Conservation (phyloP, 2,329 filamentous ascomycete genomes). For the Chaetomium globosum region DNA sequence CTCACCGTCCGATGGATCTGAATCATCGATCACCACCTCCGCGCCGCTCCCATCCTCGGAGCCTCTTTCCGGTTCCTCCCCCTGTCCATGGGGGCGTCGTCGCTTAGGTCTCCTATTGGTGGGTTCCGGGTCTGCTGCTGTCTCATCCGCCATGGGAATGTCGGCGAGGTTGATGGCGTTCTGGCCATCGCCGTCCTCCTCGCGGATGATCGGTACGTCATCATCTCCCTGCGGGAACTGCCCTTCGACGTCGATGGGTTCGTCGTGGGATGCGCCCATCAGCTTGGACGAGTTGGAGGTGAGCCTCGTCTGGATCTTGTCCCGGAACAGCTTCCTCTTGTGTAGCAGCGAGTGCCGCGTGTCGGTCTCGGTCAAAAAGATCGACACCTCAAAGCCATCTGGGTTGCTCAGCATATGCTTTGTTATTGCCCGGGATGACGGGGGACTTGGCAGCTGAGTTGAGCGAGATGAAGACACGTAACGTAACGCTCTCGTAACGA, state of each 20-base stretch:
- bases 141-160: slow-evolving; percentile 54
- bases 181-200: slow-evolving; percentile 67
- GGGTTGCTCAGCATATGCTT: slow-evolving; percentile 22
- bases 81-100: slow-evolving; percentile 38
- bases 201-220: slow-evolving; percentile 41
- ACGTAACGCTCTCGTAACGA: slow-evolving; percentile 21
- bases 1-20: slow-evolving; percentile 34
- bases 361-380: slow-evolving; percentile 86
- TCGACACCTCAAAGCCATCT: slow-evolving; percentile 95
- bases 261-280: slow-evolving; percentile 58
- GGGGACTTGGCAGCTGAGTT: slow-evolving; percentile 1
- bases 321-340: slow-evolving; percentile 78
- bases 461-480: slow-evolving; percentile 9
- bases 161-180: slow-evolving; percentile 57
- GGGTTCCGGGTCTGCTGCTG: slow-evolving; percentile 37
- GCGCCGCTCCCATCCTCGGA: slow-evolving; percentile 35
- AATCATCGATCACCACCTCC: slow-evolving; percentile 29
- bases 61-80: slow-evolving; percentile 44
- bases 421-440: background rate
- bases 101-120: slow-evolving; percentile 41
- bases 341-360: slow-evolving; percentile 84
- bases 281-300: slow-evolving; percentile 66
- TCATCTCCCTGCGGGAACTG: slow-evolving; percentile 17
- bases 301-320: slow-evolving; percentile 56
- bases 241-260: slow-evolving; percentile 56